Percentiles rank a stretch among this genome's conserved stretches.
Conservation (phyloP, 2,329 filamentous ascomycete species). For the Lasiodiplodia sp. region DNA sequence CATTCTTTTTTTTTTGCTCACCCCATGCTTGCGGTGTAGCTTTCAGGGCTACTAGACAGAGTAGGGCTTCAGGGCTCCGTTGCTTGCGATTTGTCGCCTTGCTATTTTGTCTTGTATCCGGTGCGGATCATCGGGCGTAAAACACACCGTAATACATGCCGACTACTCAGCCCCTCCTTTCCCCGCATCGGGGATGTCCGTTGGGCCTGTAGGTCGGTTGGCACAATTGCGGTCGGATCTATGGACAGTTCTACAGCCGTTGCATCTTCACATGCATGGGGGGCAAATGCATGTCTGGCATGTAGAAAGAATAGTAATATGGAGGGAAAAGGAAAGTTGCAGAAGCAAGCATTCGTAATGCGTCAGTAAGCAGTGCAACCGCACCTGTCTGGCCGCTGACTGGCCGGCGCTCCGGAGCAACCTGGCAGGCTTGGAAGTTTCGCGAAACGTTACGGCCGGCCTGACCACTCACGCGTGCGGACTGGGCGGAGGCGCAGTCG, state of each 20-base stretch:
- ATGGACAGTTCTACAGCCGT: neutral
- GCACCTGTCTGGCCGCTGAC: neutral
- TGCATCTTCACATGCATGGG: neutral
- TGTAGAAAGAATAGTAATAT: neutral
- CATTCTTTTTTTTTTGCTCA: neutral
- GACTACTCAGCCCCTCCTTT: neutral
- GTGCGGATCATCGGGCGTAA: neutral
- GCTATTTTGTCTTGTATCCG: neutral
- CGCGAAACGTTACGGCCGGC: neutral
- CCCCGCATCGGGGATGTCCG: neutral
- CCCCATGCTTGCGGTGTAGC: neutral
- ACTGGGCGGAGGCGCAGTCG: neutral
- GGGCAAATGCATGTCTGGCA: neutral
- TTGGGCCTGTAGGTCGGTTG: neutral
- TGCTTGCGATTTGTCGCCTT: neutral
- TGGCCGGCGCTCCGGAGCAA: neutral
- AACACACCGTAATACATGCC: neutral
- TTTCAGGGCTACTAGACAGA: neutral
- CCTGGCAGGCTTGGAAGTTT: neutral
- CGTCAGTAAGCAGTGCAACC: neutral
- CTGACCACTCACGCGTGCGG: neutral
- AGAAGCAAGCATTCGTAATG: neutral
- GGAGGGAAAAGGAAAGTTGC: neutral
- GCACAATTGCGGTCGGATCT: neutral
- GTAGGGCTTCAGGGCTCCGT: neutral